Evolutionary conservation across 495 filamentous ascomycete genomes (phyloP).

Genomic region (Trichoderma erinaceum): DNA sequence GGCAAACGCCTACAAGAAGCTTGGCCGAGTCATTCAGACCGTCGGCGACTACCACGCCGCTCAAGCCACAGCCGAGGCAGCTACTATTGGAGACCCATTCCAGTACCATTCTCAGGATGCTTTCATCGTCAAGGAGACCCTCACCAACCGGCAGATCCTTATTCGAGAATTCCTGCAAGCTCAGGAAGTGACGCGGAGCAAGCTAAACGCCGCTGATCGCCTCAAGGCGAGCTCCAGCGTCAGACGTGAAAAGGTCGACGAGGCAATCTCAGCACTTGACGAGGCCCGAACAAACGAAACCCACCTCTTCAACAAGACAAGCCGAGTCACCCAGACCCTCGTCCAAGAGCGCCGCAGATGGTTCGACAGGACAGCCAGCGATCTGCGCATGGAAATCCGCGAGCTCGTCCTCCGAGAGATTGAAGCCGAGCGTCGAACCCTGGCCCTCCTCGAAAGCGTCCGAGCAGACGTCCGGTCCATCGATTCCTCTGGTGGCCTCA

Average conservation of each 20-base stretch:
- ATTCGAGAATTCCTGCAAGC: slow-evolving; percentile 88
- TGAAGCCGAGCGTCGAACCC: slow-evolving; percentile 85
- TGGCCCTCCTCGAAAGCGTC: slow-evolving; percentile 86
- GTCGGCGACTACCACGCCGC: slow-evolving; percentile 96
- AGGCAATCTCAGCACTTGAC: slow-evolving; percentile 81
- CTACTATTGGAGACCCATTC: slow-evolving; percentile 87
- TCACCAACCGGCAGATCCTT: slow-evolving; percentile 98
- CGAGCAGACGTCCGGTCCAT: slow-evolving; percentile 90
- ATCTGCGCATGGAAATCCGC: slow-evolving; percentile 71
- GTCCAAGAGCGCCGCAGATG: slow-evolving; percentile 83
- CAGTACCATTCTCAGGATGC: slow-evolving; percentile 94
- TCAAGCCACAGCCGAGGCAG: slow-evolving; percentile 93
- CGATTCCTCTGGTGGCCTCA: slow-evolving; percentile 82
- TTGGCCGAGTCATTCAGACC: slow-evolving; percentile 86
- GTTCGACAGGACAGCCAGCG: slow-evolving; percentile 79
- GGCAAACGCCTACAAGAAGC: slow-evolving; percentile 83
- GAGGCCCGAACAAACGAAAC: slow-evolving; percentile 75
- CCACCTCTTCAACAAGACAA: slow-evolving; percentile 74
- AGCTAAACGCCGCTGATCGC: slow-evolving; percentile 76
- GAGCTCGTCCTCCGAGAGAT: slow-evolving; percentile 94
- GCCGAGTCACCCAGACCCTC: slow-evolving; percentile 82
- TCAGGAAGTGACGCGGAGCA: slow-evolving; percentile 70
- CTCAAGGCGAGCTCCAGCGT: slow-evolving; percentile 79
- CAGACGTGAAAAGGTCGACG: slow-evolving; percentile 89
- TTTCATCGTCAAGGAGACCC: slow-evolving; percentile 97